Conservation (phyloP, 2,329 filamentous ascomycete species). For the Trichocomaceae sp. region DNA sequence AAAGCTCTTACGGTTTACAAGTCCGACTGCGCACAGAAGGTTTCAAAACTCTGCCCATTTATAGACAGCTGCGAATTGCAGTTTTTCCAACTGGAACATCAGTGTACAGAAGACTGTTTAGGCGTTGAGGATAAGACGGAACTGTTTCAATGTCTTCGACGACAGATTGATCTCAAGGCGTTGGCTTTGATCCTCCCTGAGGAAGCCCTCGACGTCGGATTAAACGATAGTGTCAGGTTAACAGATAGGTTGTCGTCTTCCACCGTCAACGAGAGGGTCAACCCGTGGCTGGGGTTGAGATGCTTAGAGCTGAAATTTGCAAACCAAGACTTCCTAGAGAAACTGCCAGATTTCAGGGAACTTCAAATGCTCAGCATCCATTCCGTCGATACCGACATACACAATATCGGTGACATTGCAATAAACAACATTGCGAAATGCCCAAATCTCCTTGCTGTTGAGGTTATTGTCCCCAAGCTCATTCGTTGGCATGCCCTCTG, state of each 20-base stretch:
- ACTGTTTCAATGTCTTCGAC: neutral
- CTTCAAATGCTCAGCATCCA: conserved; percentile 1
- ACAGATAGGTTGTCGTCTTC: too few relatives aligned
- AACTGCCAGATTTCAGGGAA: conserved; percentile 1
- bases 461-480: neutral
- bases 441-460: neutral
- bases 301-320: neutral
- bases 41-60: neutral
- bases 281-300: neutral
- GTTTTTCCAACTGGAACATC: neutral
- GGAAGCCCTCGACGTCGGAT: neutral
- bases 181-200: neutral
- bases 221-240: neutral
- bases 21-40: neutral
- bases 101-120: neutral
- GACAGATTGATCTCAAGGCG: neutral
- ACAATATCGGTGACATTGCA: neutral
- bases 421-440: conserved; percentile 1
- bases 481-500: neutral
- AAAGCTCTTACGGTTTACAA: conserved; percentile 1
- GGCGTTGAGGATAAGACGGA: neutral
- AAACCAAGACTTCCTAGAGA: neutral
- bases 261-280: neutral
- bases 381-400: neutral
- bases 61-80: neutral